These are phyloP conservation scores for Mariannaea elegans DNA, from an alignment of 2,329 filamentous ascomycete genomes.

Conservation along the genomic window DNA sequence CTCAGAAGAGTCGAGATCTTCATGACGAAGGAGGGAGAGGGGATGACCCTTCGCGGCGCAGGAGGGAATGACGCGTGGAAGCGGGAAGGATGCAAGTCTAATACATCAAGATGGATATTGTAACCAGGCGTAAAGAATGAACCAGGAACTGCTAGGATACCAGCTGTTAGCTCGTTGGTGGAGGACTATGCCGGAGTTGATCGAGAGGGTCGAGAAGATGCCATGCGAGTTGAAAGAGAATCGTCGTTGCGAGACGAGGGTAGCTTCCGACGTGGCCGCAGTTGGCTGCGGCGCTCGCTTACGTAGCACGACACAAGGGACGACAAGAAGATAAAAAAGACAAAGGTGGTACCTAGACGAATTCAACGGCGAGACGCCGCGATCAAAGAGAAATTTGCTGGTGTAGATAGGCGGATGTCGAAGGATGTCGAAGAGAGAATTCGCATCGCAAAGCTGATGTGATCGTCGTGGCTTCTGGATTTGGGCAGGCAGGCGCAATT, in stretches of 20 bases:
- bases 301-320: not conserved
- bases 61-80: conserved; percentile 27
- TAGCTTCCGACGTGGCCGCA: conserved; percentile 2
- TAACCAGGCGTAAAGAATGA: conserved; percentile 15
- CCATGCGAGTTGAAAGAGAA: conserved; percentile 22
- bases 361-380: conserved; percentile 5
- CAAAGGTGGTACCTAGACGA: conserved; percentile 27
- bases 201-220: conserved; percentile 14
- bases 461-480: conserved; percentile 36
- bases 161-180: conserved; percentile 16
- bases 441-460: not conserved
- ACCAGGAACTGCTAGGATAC: conserved; percentile 8
- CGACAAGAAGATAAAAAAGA: not conserved
- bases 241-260: not conserved
- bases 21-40: conserved; percentile 49
- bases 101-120: conserved; percentile 35
- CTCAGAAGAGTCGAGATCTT: conserved; percentile 62
- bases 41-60: conserved; percentile 29
- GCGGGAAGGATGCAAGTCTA: conserved; percentile 23
- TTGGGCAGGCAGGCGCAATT: conserved; percentile 9
- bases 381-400: not conserved
- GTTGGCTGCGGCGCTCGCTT: not conserved
- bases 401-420: not conserved
- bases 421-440: not conserved
- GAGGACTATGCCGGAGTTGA: not conserved